Base-by-base conservation (phyloP, 2,329 filamentous ascomycete genomes). In the Blastomyces silverae region DNA sequence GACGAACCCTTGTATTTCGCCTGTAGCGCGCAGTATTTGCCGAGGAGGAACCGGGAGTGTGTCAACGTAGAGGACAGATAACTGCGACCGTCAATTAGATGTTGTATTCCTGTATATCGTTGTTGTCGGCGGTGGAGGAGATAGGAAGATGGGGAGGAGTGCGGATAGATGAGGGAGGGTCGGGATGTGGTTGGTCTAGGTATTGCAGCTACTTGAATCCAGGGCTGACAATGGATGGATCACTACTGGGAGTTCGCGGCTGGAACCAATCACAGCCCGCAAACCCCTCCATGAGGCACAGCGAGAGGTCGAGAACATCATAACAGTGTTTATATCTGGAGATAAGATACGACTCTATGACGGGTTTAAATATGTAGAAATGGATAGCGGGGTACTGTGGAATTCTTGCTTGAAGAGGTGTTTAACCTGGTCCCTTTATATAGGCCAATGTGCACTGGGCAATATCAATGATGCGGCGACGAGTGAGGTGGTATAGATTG, bases 251-350 rank as follows among this genome's bases (percentile, higher is more conserved):
- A 52, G 57, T 28, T 17, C 48, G 64, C 48, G 8, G 67, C 62
- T 52, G 65, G 67, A 68, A 7, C 77, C 76, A 78, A 78, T 78
- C 71, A 73, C 64, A 69, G 65, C 39, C 37, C 62, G 66, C 66
- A 67, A 66, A 70, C 73, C 73, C 75, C 75, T 76, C 75, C 75
- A 77, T 75, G 74, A 69, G 66, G 71, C 67, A 69, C 55, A 70
- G 73, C 62, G 73, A 76, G 71, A 76, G 73, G 75, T 64, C 65
- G 50, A 67, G 65, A 66, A 64, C 66, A 59, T 63, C 67, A 25
- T 64, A 8, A 25, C 31, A 3, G 56, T 22, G 42, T 39, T 58
- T 52, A 34, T 6, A 57, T 57, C 28, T 22, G 34, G 28, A 15
- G 31, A 42, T 39, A 42, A 58, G 34, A 39, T 13, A 15, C 20